Evolutionary conservation across 768 basidiomycete genomes (phyloP).

Genomic region (Psilocybe tampanensis): DNA sequence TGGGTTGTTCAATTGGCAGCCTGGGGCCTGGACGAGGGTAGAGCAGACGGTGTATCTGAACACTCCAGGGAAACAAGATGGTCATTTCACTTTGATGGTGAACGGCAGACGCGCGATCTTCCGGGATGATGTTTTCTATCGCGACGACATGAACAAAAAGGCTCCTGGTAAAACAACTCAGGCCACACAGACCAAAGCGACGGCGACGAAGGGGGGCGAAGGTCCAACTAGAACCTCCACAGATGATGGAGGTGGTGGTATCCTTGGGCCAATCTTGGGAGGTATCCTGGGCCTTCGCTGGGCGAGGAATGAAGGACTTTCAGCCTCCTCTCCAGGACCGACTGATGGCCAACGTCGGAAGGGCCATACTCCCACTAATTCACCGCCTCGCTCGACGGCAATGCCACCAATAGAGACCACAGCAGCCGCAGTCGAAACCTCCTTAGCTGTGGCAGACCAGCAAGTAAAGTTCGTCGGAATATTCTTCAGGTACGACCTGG

Average conservation of each 20-base stretch:
- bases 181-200: conserved; percentile 10
- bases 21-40: conserved; percentile 73
- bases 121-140: conserved; percentile 63
- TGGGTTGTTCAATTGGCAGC: conserved; percentile 63
- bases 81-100: conserved; percentile 65
- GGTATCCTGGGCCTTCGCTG: conserved; percentile 18
- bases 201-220: conserved; percentile 11
- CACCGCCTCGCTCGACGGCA: not conserved
- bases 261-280: conserved; percentile 23
- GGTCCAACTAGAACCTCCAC: conserved; percentile 12
- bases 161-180: conserved; percentile 8
- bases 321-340: no score
- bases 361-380: no score
- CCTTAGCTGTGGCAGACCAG: conserved; percentile 13
- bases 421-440: not conserved
- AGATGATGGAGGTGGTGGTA: conserved; percentile 14
- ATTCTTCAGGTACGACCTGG: conserved; percentile 71
- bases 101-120: conserved; percentile 57
- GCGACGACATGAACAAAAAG: conserved; percentile 33
- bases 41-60: conserved; percentile 73
- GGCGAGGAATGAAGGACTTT: not conserved
- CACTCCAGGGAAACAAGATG: conserved; percentile 72
- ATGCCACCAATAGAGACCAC: not conserved
- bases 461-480: conserved; percentile 51
- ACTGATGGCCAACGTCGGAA: no score